Evolutionary conservation across 805 yeast genomes (phyloP).

Genomic region (Kazachstania bromeliacearum): DNA sequence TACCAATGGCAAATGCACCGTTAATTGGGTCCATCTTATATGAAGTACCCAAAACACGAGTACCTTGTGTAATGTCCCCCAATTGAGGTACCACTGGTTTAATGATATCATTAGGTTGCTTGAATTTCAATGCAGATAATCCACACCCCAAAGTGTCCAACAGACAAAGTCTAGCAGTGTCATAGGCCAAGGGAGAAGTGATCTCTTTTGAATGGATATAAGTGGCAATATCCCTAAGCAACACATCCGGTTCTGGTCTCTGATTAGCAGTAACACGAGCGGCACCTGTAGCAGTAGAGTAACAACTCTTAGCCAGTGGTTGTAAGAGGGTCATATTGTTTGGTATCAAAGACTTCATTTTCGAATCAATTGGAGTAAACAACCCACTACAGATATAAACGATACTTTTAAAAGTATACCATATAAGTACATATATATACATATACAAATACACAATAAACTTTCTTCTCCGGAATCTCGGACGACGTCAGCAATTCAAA

Average conservation of each 20-base stretch:
- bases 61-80: constrained; percentile 45
- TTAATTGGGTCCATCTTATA: constrained; percentile 45
- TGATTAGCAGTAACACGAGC: constrained; percentile 26
- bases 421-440: neutral
- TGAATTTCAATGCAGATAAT: constrained; percentile 46
- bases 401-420: too few species aligned
- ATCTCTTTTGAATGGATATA: constrained; percentile 41
- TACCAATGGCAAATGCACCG: constrained; percentile 50
- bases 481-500: too few species aligned
- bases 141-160: constrained; percentile 55
- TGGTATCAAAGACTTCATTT: neutral
- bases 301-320: too few species aligned
- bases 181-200: constrained; percentile 38
- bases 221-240: constrained; percentile 39
- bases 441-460: neutral
- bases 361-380: neutral
- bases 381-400: too few species aligned
- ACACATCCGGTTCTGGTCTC: constrained; percentile 43
- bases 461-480: too few species aligned
- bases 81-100: constrained; percentile 44
- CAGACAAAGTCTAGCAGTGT: constrained; percentile 47
- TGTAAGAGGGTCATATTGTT: neutral
- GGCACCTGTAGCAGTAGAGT: neutral
- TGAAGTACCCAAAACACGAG: constrained; percentile 45
- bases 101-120: constrained; percentile 38